Percentiles rank a stretch among this genome's conserved stretches.
phyloP scores from a whole-genome alignment of 192 early-diverging fungal species.

The Linnemannia hyalina region DNA sequence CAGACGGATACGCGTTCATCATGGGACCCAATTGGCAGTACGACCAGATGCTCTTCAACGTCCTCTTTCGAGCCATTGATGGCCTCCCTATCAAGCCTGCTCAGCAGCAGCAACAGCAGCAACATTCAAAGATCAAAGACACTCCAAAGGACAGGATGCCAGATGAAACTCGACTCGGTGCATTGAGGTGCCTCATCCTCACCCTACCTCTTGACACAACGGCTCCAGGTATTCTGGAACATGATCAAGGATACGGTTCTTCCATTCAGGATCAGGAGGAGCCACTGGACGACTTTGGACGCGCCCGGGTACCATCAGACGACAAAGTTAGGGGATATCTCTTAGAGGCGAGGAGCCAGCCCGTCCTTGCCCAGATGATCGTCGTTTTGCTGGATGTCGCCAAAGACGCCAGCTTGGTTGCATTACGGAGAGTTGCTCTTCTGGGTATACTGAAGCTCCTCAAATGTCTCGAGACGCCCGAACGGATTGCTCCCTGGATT shows the following conservation, averaged over 20 bases:
- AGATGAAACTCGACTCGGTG: slow-evolving; percentile 36
- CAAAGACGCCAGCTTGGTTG: slow-evolving; percentile 23
- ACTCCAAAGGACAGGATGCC: slow-evolving; percentile 26
- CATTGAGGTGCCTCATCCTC: slow-evolving; percentile 29
- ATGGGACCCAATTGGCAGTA: slow-evolving; percentile 20
- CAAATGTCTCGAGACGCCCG: slow-evolving; percentile 23
- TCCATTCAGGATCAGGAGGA: not conserved
- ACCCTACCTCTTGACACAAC: slow-evolving; percentile 20
- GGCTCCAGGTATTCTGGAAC: not conserved
- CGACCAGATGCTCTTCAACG: slow-evolving; percentile 16
- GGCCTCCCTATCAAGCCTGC: slow-evolving; percentile 16
- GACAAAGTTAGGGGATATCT: slow-evolving; percentile 14
- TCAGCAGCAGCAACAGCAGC: not conserved
- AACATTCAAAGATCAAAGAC: not conserved
- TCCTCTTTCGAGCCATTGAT: slow-evolving; percentile 28
- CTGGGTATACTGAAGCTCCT: slow-evolving; percentile 37
- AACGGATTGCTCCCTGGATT: slow-evolving; percentile 18
- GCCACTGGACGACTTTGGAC: not conserved
- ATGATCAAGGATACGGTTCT: not conserved
- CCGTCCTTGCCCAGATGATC: slow-evolving; percentile 18
- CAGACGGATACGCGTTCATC: slow-evolving; percentile 33
- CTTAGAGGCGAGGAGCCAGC: not conserved
- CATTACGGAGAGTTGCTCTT: slow-evolving; percentile 18
- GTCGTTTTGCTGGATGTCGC: slow-evolving; percentile 26
- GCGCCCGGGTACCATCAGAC: slow-evolving; percentile 2